A percentile compares a stretch with the other conserved stretches of the same genome.
Conservation (phyloP, 805 yeast species). For the Saturnispora sekii region DNA sequence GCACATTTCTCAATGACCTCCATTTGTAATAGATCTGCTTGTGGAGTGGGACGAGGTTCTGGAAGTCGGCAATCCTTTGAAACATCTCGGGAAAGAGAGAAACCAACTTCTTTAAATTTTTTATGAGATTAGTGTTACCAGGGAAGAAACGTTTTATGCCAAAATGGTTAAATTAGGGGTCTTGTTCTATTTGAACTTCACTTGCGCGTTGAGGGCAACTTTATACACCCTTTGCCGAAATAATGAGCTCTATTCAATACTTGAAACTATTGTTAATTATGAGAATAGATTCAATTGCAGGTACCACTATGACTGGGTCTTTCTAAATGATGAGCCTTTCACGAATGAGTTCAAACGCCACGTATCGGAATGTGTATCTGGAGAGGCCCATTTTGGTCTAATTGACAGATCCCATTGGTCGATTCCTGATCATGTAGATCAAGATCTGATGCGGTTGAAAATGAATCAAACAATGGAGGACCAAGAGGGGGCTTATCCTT, state of each 20-base stretch:
- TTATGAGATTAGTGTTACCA: not conserved
- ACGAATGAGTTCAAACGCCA: constrained; percentile 41
- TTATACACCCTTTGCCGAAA: constrained; percentile 66
- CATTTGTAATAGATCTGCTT: constrained; percentile 44
- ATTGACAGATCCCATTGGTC: constrained; percentile 60
- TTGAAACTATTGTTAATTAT: constrained; percentile 50
- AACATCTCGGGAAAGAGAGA: not conserved
- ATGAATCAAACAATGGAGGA: constrained; percentile 17
- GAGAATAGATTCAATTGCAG: constrained; percentile 57
- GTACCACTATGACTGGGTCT: constrained; percentile 70
- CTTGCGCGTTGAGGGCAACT: constrained; percentile 40
- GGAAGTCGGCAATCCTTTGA: constrained; percentile 29
- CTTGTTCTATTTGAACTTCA: not conserved
- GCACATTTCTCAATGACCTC: constrained; percentile 53
- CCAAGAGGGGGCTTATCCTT: constrained; percentile 37
- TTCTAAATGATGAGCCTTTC: constrained; percentile 62
- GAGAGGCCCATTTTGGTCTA: constrained; percentile 51
- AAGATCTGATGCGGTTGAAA: constrained; percentile 12
- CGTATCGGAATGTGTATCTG: constrained; percentile 45
- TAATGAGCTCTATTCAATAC: constrained; percentile 45
- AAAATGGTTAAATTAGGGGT: not conserved
- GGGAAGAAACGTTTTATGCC: not conserved
- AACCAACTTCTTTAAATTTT: not conserved
- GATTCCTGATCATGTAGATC: constrained; percentile 38
- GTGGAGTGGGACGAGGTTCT: constrained; percentile 37